phyloP scores from a whole-genome alignment of 768 basidiomycete species.

The Rhizopogon roseolus region DNA sequence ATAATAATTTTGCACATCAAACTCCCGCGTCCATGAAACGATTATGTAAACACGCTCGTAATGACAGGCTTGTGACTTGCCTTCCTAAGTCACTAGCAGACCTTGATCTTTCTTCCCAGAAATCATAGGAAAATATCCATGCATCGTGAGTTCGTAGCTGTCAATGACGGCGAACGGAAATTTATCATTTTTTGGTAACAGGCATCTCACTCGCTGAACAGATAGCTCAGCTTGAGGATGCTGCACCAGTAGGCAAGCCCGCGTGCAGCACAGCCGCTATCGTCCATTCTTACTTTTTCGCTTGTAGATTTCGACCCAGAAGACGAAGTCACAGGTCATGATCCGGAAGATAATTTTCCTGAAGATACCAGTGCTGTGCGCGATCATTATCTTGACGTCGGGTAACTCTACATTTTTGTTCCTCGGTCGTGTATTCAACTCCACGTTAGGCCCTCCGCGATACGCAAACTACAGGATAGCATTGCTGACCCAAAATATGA shows the following conservation, averaged over 20 bases:
- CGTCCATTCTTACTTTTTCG: constrained; percentile 6
- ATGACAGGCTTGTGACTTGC: neutral
- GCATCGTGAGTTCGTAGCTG: constrained; percentile 22
- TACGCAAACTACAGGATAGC: constrained; percentile 62
- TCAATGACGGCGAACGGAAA: neutral
- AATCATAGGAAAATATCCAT: constrained; percentile 6
- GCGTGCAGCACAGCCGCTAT: neutral
- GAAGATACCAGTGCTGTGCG: constrained; percentile 36
- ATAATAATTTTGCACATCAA: constrained; percentile 16
- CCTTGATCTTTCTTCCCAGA: too few species aligned
- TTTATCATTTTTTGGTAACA: constrained; percentile 9
- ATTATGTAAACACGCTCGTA: constrained; percentile 3
- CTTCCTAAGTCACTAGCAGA: too few species aligned
- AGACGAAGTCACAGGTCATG: constrained; percentile 43
- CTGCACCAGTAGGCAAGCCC: constrained; percentile 59
- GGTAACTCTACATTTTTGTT: constrained; percentile 38
- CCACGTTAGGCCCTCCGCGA: constrained; percentile 53
- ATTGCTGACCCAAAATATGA: constrained; percentile 78
- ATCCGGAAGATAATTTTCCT: constrained; percentile 32
- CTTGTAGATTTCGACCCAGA: constrained; percentile 71
- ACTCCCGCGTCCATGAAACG: constrained; percentile 26
- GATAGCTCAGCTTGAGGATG: constrained; percentile 72
- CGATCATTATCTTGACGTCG: constrained; percentile 84
- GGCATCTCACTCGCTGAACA: constrained; percentile 72
- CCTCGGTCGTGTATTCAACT: constrained; percentile 1